Percentiles rank a stretch among this genome's conserved stretches.
Evolutionary conservation across 2,329 filamentous ascomycete genomes (phyloP).

Genomic region (Aureobasidium leucospermi): DNA sequence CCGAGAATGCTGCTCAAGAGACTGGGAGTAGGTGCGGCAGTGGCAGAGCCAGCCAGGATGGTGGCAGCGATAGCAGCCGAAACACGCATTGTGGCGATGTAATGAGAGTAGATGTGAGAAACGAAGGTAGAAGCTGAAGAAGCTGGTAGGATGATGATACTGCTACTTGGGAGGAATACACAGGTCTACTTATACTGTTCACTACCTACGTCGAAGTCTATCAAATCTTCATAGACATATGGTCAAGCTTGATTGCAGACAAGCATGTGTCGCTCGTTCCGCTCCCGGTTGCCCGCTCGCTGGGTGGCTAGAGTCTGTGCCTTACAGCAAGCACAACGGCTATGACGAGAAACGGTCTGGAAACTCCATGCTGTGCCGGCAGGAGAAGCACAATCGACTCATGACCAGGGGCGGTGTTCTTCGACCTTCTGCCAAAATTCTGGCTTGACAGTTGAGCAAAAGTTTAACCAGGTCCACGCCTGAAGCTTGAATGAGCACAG

Average conservation of each 20-base stretch:
- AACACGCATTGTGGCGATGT: background rate
- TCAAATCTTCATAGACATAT: background rate
- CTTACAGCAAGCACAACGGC: background rate
- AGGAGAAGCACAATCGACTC: background rate
- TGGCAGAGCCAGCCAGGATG: background rate
- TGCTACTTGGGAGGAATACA: background rate
- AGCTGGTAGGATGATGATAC: background rate
- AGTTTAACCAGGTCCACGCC: background rate
- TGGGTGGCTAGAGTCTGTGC: background rate
- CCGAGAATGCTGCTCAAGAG: constrained; percentile 9
- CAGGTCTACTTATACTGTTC: background rate
- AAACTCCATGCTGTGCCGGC: background rate
- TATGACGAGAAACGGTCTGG: background rate
- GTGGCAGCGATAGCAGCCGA: constrained; percentile 5
- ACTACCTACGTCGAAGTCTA: background rate
- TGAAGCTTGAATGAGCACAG: background rate
- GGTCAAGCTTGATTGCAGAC: background rate
- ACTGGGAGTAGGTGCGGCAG: constrained; percentile 3
- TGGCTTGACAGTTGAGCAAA: background rate
- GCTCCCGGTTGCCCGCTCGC: background rate
- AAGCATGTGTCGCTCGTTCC: constrained; percentile 4
- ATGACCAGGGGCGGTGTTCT: background rate
- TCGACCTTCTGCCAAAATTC: background rate
- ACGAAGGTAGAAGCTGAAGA: background rate
- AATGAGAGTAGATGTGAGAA: background rate